These are phyloP conservation scores for Dendrothele bispora DNA, from an alignment of 768 basidiomycete genomes.

Conservation along the genomic window DNA sequence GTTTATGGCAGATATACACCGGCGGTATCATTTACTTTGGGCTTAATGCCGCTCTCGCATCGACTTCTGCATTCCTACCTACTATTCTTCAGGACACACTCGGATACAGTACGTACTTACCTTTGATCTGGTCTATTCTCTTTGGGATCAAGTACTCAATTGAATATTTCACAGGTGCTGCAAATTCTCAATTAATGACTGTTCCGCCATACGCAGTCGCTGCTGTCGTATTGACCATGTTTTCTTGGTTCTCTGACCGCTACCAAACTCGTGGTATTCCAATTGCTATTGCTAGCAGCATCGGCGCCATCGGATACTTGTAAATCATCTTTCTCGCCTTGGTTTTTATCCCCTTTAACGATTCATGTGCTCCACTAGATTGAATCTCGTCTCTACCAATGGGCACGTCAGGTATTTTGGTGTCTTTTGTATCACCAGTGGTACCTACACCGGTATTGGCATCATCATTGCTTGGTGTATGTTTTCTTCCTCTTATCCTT, in stretches of 20 bases:
- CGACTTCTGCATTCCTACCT: constrained; percentile 80
- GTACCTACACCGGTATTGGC: constrained; percentile 77
- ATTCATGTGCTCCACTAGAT: not conserved
- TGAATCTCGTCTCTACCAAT: constrained; percentile 43
- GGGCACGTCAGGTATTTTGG: constrained; percentile 73
- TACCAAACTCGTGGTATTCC: constrained; percentile 59
- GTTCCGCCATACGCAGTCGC: constrained; percentile 81
- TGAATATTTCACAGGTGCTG: constrained; percentile 45
- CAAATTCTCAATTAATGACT: constrained; percentile 69
- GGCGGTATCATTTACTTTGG: constrained; percentile 80
- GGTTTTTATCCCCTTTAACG: no score
- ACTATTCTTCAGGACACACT: constrained; percentile 79
- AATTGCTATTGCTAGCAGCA: constrained; percentile 40
- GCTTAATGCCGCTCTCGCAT: constrained; percentile 73
- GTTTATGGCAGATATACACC: constrained; percentile 46
- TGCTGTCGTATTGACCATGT: constrained; percentile 56
- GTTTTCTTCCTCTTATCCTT: constrained; percentile 19
- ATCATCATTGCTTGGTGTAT: constrained; percentile 77
- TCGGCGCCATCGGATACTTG: constrained; percentile 66
- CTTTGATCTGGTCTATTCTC: not conserved
- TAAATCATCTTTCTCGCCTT: constrained; percentile 32
- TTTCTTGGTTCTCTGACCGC: constrained; percentile 65
- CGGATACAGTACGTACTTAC: constrained; percentile 56
- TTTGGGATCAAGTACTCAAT: no score
- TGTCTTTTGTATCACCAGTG: constrained; percentile 73